Conservation (phyloP, 768 basidiomycete species). For the Boletellus ananiceps region DNA sequence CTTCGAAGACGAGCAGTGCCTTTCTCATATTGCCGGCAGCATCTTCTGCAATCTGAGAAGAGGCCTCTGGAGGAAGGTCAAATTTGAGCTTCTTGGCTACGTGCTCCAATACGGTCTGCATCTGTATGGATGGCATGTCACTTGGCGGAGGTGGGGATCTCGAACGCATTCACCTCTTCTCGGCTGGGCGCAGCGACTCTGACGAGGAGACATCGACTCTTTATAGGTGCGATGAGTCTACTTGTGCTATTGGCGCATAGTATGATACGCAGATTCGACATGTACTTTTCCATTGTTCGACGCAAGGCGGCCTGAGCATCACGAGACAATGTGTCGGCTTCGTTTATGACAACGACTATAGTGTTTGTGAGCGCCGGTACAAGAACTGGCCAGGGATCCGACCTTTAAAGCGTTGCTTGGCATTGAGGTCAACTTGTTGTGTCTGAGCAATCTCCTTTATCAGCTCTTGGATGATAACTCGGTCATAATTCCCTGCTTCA, state of each 20-base stretch:
- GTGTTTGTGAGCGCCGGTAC: neutral
- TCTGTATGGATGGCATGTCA: constrained; percentile 43
- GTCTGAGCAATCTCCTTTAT: constrained; percentile 98
- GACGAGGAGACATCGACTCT: constrained; percentile 89
- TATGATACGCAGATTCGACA: constrained; percentile 95
- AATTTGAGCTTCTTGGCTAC: constrained; percentile 81
- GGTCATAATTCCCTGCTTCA: constrained; percentile 93
- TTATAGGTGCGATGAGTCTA: constrained; percentile 94
- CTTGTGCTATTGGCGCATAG: constrained; percentile 94
- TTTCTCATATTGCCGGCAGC: constrained; percentile 90
- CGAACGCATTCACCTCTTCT: constrained; percentile 55
- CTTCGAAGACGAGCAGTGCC: constrained; percentile 90
- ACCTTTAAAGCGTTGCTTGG: constrained; percentile 98
- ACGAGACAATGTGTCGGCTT: constrained; percentile 90
- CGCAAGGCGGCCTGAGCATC: constrained; percentile 97
- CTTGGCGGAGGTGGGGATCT: neutral
- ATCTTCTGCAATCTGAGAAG: constrained; percentile 71
- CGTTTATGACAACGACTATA: constrained; percentile 95
- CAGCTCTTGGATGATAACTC: constrained; percentile 93
- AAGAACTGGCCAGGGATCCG: neutral
- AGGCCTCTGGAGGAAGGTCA: constrained; percentile 72
- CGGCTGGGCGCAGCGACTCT: constrained; percentile 84
- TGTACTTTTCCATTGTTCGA: constrained; percentile 99
- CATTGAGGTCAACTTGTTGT: constrained; percentile 93
- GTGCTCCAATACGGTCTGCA: constrained; percentile 69